Conservation (phyloP, 768 basidiomycete genomes). For the Galerina sulciceps region DNA sequence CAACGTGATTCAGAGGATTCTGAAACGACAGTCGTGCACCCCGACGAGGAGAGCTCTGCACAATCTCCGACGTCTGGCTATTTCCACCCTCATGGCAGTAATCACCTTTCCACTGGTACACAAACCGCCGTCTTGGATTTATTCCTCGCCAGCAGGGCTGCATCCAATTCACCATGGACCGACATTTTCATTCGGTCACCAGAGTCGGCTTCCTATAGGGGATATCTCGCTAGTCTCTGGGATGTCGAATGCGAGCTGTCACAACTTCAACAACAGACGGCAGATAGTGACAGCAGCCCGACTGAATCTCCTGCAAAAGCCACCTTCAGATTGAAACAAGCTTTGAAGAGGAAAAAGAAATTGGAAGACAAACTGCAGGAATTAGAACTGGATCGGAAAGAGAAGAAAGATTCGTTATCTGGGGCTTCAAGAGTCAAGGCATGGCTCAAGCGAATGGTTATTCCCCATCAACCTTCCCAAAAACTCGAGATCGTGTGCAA, state of each 20-base stretch:
- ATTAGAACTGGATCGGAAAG: constrained; percentile 23
- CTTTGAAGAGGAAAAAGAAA: constrained; percentile 47
- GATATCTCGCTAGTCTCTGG: constrained; percentile 27
- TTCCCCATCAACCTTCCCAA: constrained; percentile 34
- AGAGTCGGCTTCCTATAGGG: constrained; percentile 38
- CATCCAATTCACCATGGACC: constrained; percentile 37
- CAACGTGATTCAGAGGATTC: constrained; percentile 74
- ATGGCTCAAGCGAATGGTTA: constrained; percentile 68
- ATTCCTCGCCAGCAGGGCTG: constrained; percentile 10
- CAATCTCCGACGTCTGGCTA: constrained; percentile 1
- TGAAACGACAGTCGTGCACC: constrained; percentile 53
- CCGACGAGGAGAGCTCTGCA: constrained; percentile 11
- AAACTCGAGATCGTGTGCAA: constrained; percentile 45
- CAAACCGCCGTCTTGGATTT: constrained; percentile 31
- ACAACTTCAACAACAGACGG: constrained; percentile 21
- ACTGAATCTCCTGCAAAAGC: constrained; percentile 13
- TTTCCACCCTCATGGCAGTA: constrained; percentile 8
- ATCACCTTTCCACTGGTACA: constrained; percentile 25
- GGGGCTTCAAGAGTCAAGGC: constrained; percentile 58
- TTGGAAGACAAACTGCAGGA: constrained; percentile 38
- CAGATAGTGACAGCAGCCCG: neutral
- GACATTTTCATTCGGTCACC: constrained; percentile 38
- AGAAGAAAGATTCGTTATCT: constrained; percentile 31
- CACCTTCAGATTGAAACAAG: constrained; percentile 39
- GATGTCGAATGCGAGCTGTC: constrained; percentile 33